These are phyloP conservation scores for Mycosphaerella sp. DNA, from an alignment of 2,329 filamentous ascomycete species.

Conservation along the genomic window DNA sequence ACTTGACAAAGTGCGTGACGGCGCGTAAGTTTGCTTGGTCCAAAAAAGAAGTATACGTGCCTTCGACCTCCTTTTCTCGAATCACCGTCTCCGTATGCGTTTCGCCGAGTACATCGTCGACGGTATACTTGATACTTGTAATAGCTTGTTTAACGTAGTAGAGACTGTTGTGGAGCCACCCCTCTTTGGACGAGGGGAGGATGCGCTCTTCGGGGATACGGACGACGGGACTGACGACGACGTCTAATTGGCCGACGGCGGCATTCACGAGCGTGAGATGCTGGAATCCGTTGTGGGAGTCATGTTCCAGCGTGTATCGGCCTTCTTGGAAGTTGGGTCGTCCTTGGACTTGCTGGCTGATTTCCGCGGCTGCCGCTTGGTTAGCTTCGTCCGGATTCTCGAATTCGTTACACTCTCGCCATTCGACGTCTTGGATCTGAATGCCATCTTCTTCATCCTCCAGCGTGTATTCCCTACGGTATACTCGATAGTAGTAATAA, in stretches of 20 bases:
- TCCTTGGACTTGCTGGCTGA: background rate
- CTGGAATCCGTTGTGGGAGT: background rate
- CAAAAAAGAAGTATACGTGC: conserved; percentile 8
- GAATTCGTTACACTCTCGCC: background rate
- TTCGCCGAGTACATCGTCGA: conserved; percentile 8
- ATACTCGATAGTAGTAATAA: conserved; percentile 10
- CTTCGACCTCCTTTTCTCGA: background rate
- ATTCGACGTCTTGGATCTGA: background rate
- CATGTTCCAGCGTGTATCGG: background rate
- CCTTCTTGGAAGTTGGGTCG: background rate
- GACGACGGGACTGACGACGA: background rate
- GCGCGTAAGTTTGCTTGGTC: conserved; percentile 17
- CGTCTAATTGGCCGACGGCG: conserved; percentile 5
- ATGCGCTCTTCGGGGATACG: background rate
- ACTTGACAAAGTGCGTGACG: conserved; percentile 7
- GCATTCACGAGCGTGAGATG: background rate
- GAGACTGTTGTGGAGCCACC: background rate
- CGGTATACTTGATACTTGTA: background rate
- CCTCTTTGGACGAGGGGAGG: conserved; percentile 4
- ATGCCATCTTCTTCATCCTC: conserved; percentile 1
- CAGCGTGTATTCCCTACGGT: conserved; percentile 6
- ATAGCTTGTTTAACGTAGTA: conserved; percentile 2
- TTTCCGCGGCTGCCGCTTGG: conserved; percentile 2
- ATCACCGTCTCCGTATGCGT: background rate
- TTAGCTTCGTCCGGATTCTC: conserved; percentile 11